Evolutionary conservation across 2,329 filamentous ascomycete genomes (phyloP).

Genomic region (Colletotrichum gloeosporioides): DNA sequence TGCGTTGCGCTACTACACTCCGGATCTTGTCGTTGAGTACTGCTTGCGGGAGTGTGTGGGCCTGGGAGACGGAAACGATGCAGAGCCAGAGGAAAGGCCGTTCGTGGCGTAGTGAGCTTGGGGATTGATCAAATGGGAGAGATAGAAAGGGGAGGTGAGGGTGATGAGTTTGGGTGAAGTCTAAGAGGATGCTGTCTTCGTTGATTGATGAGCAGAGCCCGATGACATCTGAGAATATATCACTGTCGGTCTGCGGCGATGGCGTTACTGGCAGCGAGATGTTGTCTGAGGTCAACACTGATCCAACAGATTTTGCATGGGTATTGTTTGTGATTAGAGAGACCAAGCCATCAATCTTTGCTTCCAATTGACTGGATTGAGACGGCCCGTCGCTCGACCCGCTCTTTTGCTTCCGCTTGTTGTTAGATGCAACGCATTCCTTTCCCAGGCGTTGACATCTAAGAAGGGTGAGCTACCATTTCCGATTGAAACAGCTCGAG

Average conservation of each 20-base stretch:
- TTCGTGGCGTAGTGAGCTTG: background rate
- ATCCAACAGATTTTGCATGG: background rate
- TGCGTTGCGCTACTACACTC: background rate
- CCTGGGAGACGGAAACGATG: background rate
- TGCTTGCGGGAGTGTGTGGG: background rate
- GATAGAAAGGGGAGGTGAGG: background rate
- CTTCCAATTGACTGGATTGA: background rate
- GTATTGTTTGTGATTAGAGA: background rate
- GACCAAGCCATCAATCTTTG: background rate
- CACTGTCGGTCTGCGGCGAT: background rate
- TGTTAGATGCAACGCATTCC: background rate
- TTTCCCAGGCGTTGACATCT: background rate
- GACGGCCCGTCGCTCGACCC: rapidly evolving
- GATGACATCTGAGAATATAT: rapidly evolving
- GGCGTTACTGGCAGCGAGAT: background rate
- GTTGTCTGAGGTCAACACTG: background rate
- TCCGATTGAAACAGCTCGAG: background rate
- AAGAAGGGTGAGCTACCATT: rapidly evolving
- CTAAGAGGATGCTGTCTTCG: background rate
- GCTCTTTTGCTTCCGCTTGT: background rate
- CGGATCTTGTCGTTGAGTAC: background rate
- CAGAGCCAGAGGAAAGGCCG: background rate
- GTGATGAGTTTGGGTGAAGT: background rate
- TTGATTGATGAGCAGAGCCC: background rate
- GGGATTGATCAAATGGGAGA: background rate